phyloP scores from a whole-genome alignment of 768 basidiomycete genomes.

The Calocera cornea region DNA sequence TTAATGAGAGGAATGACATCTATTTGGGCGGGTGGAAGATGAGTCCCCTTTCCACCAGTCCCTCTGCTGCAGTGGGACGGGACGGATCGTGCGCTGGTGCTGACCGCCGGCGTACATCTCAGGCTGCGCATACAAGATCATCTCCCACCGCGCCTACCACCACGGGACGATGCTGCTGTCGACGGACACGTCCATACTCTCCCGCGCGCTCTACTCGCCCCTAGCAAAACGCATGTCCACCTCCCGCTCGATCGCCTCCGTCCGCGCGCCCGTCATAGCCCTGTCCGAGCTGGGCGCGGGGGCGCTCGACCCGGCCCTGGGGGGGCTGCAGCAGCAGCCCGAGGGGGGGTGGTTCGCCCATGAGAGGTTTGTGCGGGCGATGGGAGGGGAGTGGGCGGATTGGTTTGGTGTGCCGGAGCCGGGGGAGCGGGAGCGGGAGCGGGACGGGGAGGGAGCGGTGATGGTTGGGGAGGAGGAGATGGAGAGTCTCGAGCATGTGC shows the following conservation, averaged over 20 bases:
- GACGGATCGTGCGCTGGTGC: background rate
- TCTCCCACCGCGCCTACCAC: conserved; percentile 81
- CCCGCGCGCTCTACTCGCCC: conserved; percentile 35
- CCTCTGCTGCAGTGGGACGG: background rate
- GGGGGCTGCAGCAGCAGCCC: background rate
- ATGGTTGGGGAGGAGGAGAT: conserved; percentile 25
- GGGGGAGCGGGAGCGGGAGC: conserved; percentile 51
- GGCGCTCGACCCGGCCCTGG: background rate
- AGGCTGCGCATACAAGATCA: conserved; percentile 95
- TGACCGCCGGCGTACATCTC: conserved; percentile 51
- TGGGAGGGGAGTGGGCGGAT: conserved; percentile 53
- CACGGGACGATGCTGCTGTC: conserved; percentile 98
- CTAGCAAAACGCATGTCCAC: conserved; percentile 62
- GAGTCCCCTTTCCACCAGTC: conserved; percentile 30
- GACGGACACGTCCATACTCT: conserved; percentile 56
- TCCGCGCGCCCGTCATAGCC: conserved; percentile 73
- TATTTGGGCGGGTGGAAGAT: conserved; percentile 81
- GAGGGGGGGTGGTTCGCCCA: conserved; percentile 39
- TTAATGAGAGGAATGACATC: conserved; percentile 88
- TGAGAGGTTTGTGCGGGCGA: conserved; percentile 52
- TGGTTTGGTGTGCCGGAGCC: too few relatives aligned
- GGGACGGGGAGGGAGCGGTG: conserved; percentile 20
- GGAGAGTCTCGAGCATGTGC: conserved; percentile 44
- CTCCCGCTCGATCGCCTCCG: conserved; percentile 67
- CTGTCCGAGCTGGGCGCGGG: conserved; percentile 20